Conservation (phyloP, 2,329 filamentous ascomycete species). For the Colletotrichum sp. region DNA sequence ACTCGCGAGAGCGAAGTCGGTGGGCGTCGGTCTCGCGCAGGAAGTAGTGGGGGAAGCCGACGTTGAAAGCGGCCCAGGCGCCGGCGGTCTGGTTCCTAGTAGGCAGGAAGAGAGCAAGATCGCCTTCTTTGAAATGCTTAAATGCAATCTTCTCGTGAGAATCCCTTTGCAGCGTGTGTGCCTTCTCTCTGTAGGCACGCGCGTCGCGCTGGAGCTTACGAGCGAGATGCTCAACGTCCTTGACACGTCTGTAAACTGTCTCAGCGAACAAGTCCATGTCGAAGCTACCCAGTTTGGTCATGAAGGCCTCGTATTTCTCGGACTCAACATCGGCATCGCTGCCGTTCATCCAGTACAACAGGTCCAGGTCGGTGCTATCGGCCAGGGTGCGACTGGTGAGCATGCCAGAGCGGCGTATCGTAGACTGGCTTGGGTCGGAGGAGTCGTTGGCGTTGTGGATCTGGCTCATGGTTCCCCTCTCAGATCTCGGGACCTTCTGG, state of each 20-base stretch:
- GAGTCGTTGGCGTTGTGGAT: conserved; percentile 63
- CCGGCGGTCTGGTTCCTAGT: conserved; percentile 93
- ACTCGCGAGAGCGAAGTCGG: conserved; percentile 83
- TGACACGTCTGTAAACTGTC: conserved; percentile 84
- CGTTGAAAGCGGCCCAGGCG: conserved; percentile 98
- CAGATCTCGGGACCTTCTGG: conserved; percentile 70
- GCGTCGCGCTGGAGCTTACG: conserved; percentile 93
- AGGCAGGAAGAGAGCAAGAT: conserved; percentile 90
- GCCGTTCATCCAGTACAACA: conserved; percentile 84
- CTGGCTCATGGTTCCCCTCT: conserved; percentile 50
- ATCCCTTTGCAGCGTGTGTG: conserved; percentile 80
- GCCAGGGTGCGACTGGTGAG: conserved; percentile 59
- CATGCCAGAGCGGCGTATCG: conserved; percentile 59
- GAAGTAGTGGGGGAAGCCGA: conserved; percentile 97
- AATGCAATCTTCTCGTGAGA: conserved; percentile 96
- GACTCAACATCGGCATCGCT: conserved; percentile 70
- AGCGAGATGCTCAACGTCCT: conserved; percentile 91
- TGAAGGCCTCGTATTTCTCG: conserved; percentile 75
- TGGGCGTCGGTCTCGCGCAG: conserved; percentile 91
- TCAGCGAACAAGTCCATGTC: conserved; percentile 86
- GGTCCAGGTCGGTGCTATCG: conserved; percentile 70
- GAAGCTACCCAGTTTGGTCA: conserved; percentile 77
- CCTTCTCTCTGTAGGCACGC: conserved; percentile 85
- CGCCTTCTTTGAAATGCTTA: conserved; percentile 93
- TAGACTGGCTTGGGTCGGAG: conserved; percentile 53